These are phyloP conservation scores for Rhizophagus clarus DNA, from an alignment of 192 early-diverging fungal species.

Conservation along the genomic window DNA sequence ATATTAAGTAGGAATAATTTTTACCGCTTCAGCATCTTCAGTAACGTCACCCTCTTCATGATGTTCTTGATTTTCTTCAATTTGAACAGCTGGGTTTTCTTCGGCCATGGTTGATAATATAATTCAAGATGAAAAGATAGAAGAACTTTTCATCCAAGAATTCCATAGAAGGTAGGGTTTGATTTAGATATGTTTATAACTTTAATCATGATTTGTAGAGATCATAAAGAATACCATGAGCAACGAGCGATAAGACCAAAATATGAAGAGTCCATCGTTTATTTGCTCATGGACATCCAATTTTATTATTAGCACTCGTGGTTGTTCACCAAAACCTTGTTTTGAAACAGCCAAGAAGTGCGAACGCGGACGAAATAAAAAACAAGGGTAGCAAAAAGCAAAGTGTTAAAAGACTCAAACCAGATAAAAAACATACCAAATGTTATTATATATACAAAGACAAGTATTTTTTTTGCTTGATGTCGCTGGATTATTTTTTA, in stretches of 20 bases:
- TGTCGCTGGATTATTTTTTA: constrained; percentile 22
- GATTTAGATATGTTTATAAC: constrained; percentile 12
- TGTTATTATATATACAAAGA: constrained; percentile 9
- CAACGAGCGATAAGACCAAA: constrained; percentile 5
- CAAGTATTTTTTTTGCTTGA: constrained; percentile 19
- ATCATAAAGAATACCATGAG: constrained; percentile 13
- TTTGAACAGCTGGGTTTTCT: constrained; percentile 6
- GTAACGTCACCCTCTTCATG: constrained; percentile 12
- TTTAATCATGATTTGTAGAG: neutral
- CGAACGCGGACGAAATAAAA: constrained; percentile 17
- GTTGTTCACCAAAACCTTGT: neutral
- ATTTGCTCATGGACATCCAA: constrained; percentile 10
- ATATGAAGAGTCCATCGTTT: neutral
- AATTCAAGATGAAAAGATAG: neutral
- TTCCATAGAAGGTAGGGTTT: constrained; percentile 14
- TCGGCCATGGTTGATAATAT: constrained; percentile 15
- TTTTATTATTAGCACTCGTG: neutral
- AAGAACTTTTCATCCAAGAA: neutral
- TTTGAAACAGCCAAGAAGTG: neutral
- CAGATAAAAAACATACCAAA: constrained; percentile 19
- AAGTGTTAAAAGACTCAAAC: constrained; percentile 24
- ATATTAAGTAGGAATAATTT: neutral
- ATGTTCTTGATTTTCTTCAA: constrained; percentile 14
- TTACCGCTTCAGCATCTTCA: constrained; percentile 35
- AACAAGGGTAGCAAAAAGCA: constrained; percentile 18